Percentiles rank a stretch among this genome's conserved stretches.
Conservation (phyloP, 257 asterid genomes). For the Eucommia ulmoides region DNA sequence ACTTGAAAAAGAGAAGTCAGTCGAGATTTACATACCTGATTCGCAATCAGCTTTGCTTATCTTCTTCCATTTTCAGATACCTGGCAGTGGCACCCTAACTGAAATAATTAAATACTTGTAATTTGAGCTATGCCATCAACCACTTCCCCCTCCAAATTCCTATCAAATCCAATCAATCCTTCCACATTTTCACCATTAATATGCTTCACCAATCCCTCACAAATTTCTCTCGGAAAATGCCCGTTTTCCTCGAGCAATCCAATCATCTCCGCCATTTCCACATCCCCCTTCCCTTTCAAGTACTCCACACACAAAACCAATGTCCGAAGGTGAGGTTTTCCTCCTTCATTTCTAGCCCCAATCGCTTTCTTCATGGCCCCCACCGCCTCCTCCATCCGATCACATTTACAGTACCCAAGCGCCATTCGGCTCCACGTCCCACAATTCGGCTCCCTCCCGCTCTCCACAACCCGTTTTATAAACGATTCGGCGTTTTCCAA, state of each 20-base stretch:
- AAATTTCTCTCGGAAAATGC: too few relatives aligned
- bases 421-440: constrained; percentile 12
- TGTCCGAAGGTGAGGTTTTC: constrained; percentile 1
- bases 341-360: not conserved
- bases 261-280: constrained; percentile 3
- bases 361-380: constrained; percentile 8
- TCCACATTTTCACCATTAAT: too few relatives aligned
- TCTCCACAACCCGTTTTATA: constrained; percentile 2
- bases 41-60: too few relatives aligned
- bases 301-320: constrained; percentile 1
- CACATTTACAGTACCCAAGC: constrained; percentile 4
- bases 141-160: too few relatives aligned
- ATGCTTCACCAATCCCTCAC: too few relatives aligned
- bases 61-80: too few relatives aligned
- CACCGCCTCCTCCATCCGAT: constrained; percentile 14
- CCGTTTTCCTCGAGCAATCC: constrained; percentile 4
- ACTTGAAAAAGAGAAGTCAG: too few relatives aligned
- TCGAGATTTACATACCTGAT: too few relatives aligned
- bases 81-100: too few relatives aligned
- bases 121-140: too few relatives aligned
- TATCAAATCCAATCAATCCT: too few relatives aligned
- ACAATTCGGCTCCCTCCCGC: constrained; percentile 4
- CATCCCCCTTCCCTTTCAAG: constrained; percentile 6
- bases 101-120: too few relatives aligned
- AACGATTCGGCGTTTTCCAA: constrained; percentile 9